phyloP scores from a whole-genome alignment of 2,329 filamentous ascomycete genomes.

The Periconia sp. region DNA sequence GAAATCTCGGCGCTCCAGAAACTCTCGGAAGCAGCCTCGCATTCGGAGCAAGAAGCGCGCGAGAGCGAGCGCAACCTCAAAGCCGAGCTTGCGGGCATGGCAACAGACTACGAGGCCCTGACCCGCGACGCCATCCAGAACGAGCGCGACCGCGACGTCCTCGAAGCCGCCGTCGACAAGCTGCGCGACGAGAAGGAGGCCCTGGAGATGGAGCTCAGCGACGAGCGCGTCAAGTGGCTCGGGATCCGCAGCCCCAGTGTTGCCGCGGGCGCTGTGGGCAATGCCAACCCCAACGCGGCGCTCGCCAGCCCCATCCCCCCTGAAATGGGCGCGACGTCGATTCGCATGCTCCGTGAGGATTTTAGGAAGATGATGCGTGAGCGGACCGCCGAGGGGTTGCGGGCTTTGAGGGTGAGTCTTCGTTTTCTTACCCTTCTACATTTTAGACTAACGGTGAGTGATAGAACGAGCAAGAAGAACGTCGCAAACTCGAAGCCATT shows the following conservation, averaged over 20 bases:
- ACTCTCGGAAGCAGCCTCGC: slow-evolving; percentile 37
- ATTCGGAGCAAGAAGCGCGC: slow-evolving; percentile 38
- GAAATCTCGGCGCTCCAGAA: slow-evolving; percentile 48
- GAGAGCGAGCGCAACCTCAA: slow-evolving; percentile 55
- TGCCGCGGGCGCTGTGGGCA: slow-evolving; percentile 27
- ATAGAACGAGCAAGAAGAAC: slow-evolving; percentile 72
- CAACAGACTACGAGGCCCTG: slow-evolving; percentile 70
- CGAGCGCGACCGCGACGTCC: slow-evolving; percentile 68
- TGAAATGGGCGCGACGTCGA: slow-evolving; percentile 62
- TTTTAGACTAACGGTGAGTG: slow-evolving; percentile 20
- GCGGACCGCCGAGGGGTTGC: slow-evolving; percentile 66
- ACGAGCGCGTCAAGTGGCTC: slow-evolving; percentile 68
- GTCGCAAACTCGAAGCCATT: slow-evolving; percentile 65
- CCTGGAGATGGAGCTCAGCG: slow-evolving; percentile 65
- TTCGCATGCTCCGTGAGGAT: slow-evolving; percentile 69
- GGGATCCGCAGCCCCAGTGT: slow-evolving; percentile 59
- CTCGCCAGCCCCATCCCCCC: not conserved
- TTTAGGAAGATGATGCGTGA: slow-evolving; percentile 83
- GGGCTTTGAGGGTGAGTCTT: slow-evolving; percentile 62
- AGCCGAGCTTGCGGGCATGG: slow-evolving; percentile 66
- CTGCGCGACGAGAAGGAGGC: slow-evolving; percentile 65
- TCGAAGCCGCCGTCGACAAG: slow-evolving; percentile 65
- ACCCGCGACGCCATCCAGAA: slow-evolving; percentile 70
- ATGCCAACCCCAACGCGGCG: slow-evolving; percentile 3
- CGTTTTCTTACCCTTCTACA: not conserved